phyloP scores from a whole-genome alignment of 1,284 basidiomycete species.

The Marasmius sp. region DNA sequence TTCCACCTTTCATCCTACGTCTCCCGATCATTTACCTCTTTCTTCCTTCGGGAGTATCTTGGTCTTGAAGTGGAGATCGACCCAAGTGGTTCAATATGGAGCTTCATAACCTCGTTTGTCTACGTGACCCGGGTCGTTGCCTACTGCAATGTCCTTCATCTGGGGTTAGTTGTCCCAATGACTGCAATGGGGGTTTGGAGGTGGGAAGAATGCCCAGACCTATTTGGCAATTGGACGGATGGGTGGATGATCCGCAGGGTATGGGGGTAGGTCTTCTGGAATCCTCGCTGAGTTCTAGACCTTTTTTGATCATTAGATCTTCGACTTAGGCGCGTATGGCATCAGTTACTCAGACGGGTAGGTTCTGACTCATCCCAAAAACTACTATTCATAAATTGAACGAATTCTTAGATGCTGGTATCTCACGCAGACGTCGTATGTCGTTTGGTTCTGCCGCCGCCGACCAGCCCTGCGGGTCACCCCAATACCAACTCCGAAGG shows the following conservation, averaged over 20 bases:
- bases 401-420: not conserved
- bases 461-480: no score
- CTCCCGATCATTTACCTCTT: not conserved
- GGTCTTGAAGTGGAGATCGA: no score
- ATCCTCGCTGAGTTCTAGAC: not conserved
- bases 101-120: not conserved
- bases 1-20: not conserved
- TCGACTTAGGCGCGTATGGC: not conserved
- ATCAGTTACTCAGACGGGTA: not conserved
- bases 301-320: not conserved
- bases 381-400: no score
- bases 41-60: not conserved
- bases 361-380: not conserved
- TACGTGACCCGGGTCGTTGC: not conserved
- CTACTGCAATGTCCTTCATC: not conserved
- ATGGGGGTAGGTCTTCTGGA: not conserved
- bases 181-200: not conserved
- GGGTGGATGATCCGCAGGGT: not conserved
- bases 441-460: no score
- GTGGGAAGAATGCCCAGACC: not conserved
- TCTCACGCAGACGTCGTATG: not conserved
- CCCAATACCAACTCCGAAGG: no score
- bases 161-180: not conserved
- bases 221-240: not conserved
- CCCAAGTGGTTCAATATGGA: not conserved